Evolutionary conservation across 1,284 basidiomycete genomes (phyloP), one percentile per base, ranked within the genome.

Genomic region (Fomitopsis palustris): DNA sequence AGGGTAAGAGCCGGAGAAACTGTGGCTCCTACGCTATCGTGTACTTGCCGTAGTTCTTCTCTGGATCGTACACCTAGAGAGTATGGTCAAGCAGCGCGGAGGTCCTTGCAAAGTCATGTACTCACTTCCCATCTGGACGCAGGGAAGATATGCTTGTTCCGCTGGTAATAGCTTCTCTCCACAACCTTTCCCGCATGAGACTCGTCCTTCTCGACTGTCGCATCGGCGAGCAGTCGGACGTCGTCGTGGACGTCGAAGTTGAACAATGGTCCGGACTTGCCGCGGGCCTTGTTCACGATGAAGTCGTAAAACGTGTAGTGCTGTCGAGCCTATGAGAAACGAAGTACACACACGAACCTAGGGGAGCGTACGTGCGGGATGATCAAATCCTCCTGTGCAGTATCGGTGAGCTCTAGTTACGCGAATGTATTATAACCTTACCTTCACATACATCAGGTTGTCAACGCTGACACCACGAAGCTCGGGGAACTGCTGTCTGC

Each of bases 221-320:
- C 96, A 70, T 99, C 97, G 17, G 93, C 88, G n/a, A 98, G 80
- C 63, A 99, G 74, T 4, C 97, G 92, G 10, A 99, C 92, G 71
- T 99, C 96, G 70, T 99, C 96, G 74, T 99, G 96, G 7, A 98
- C 97, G 73, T 99, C 97, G 73, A 99, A 99, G 75, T 94, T 97
- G 80, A 99, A 99, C 56, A 99, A 76, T 1, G 96, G 96, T 0
- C 96, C 97, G 0, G 95, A 98, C 75, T 99, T 99, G 21, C 97
- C 97, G 29, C 97, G 87, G 3, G 96, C 95, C 77, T 98, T 98
- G 82, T 98, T 97, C 65, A 98, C 81, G 68, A 99, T 97, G 66
- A 99, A 98, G 75, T 98, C 94, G 74, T 98, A 99, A 72, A 99
- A 98, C 3, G 95, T 97, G 74, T 98, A 87, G 72, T 99, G 96